These are phyloP conservation scores for Kwoniella shandongensis DNA, from an alignment of 768 basidiomycete species.

Conservation along the genomic window DNA sequence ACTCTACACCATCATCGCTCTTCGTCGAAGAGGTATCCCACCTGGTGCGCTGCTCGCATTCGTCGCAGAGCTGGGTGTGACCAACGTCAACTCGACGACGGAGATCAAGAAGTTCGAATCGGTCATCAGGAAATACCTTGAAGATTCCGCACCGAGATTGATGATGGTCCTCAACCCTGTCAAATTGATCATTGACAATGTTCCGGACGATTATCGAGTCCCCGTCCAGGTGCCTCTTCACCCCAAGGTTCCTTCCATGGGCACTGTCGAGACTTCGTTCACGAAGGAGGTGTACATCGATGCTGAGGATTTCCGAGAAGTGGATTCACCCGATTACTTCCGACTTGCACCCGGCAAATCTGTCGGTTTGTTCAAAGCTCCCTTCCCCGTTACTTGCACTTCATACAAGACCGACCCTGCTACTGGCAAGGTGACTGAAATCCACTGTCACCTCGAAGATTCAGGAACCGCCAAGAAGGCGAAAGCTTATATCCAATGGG, in stretches of 20 bases:
- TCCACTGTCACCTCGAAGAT: conserved; percentile 76
- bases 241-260: conserved; percentile 86
- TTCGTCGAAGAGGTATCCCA: conserved; percentile 92
- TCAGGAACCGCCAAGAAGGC: conserved; percentile 64
- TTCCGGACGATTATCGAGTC: conserved; percentile 77
- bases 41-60: conserved; percentile 92
- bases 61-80: conserved; percentile 91
- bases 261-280: conserved; percentile 70
- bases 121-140: conserved; percentile 80
- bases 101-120: conserved; percentile 89
- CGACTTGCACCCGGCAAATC: conserved; percentile 96
- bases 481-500: conserved; percentile 89
- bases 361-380: conserved; percentile 91
- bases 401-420: conserved; percentile 74
- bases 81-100: conserved; percentile 77
- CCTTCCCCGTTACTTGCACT: conserved; percentile 87
- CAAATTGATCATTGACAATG: conserved; percentile 86
- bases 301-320: conserved; percentile 83
- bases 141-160: conserved; percentile 79
- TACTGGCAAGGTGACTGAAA: conserved; percentile 73
- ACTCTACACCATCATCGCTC: conserved; percentile 91
- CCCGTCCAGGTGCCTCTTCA: conserved; percentile 89
- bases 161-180: conserved; percentile 88
- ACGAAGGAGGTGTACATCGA: conserved; percentile 90
- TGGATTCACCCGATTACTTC: conserved; percentile 90